These are phyloP conservation scores for Nothophoma quercina DNA, from an alignment of 2,329 filamentous ascomycete genomes.

Conservation along the genomic window DNA sequence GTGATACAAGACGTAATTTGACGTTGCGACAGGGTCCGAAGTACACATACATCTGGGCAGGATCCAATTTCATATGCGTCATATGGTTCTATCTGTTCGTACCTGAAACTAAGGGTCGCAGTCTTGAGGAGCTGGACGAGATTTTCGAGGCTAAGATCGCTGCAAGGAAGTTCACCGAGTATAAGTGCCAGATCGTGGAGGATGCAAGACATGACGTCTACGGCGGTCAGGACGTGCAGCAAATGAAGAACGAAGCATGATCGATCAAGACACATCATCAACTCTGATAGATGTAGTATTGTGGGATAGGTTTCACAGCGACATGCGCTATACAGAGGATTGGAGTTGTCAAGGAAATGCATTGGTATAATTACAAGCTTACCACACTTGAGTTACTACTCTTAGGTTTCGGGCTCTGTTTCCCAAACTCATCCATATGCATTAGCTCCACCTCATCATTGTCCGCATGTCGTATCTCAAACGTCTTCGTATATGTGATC, in stretches of 20 bases:
- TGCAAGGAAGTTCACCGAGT: conserved; percentile 31
- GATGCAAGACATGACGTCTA: conserved; percentile 28
- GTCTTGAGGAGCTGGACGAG: conserved; percentile 40
- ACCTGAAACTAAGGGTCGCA: conserved; percentile 54
- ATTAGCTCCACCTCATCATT: conserved; percentile 19
- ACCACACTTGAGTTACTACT: conserved; percentile 21
- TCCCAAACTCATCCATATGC: conserved; percentile 20
- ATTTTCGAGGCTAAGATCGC: conserved; percentile 35
- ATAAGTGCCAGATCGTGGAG: conserved; percentile 33
- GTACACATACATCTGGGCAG: conserved; percentile 38
- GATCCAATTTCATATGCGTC: conserved; percentile 55
- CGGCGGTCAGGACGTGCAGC: not conserved
- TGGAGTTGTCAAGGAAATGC: too few species aligned
- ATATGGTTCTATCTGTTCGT: conserved; percentile 68
- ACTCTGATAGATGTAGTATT: not conserved
- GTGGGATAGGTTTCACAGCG: too few species aligned
- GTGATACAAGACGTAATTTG: not conserved
- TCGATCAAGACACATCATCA: too few species aligned
- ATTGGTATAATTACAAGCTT: conserved; percentile 16
- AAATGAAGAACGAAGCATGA: not conserved
- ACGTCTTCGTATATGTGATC: conserved; percentile 16
- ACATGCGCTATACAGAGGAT: too few species aligned
- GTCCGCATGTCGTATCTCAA: conserved; percentile 11
- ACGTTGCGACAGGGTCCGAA: conserved; percentile 23
- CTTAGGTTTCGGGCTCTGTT: conserved; percentile 10